phyloP scores from a whole-genome alignment of 2,329 filamentous ascomycete genomes.

The Epichloe sibirici region DNA sequence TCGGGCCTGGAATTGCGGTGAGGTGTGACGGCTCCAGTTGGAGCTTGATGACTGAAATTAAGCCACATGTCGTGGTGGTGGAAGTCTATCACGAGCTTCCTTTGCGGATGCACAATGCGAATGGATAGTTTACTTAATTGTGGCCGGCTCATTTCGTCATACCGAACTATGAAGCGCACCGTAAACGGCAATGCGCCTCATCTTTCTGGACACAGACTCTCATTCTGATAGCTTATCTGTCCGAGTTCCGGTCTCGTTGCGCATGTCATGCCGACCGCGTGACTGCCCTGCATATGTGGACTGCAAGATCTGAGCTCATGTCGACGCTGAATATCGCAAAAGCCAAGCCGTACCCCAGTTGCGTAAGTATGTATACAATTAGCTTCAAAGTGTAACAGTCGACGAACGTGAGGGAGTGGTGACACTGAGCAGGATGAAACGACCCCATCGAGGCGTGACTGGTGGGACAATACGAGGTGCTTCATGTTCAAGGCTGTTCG shows the following conservation, averaged over 20 bases:
- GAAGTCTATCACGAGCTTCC: background rate
- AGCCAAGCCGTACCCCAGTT: background rate
- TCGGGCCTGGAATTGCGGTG: slow-evolving; percentile 1
- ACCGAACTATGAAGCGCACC: too few species aligned
- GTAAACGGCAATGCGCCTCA: background rate
- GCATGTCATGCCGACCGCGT: background rate
- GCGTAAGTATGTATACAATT: background rate
- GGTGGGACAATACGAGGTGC: too few species aligned
- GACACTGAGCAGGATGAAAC: too few species aligned
- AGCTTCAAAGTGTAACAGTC: background rate
- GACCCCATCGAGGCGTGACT: too few species aligned
- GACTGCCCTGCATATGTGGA: background rate
- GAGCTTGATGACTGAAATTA: background rate
- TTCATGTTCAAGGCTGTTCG: too few species aligned
- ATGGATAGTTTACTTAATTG: too few species aligned
- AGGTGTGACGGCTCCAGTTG: background rate
- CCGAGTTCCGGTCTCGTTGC: background rate
- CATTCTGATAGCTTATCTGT: background rate
- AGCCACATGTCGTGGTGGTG: background rate
- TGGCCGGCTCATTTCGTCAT: background rate
- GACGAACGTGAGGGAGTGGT: too few species aligned
- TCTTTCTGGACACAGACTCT: background rate
- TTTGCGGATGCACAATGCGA: background rate
- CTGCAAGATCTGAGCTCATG: slow-evolving; percentile 3
- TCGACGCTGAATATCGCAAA: background rate